Evolutionary conservation across 1,139 yeast genomes (phyloP).

Genomic region (Suhomyces chickasaworum): DNA sequence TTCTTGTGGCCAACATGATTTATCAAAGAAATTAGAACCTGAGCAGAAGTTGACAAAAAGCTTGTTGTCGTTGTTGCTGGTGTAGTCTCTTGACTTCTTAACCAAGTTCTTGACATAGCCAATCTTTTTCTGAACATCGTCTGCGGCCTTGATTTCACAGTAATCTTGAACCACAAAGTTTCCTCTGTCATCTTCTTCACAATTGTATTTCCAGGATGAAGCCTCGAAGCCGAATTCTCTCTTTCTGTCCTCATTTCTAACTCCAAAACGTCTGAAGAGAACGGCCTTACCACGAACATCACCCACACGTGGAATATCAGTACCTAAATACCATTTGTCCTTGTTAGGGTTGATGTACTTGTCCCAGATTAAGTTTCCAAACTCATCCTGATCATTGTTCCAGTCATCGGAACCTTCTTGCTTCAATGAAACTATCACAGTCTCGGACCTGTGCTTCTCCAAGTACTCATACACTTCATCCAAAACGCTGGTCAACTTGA

Average conservation of each 20-base stretch:
- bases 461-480: constrained; percentile 64
- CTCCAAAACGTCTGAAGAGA: constrained; percentile 72
- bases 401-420: constrained; percentile 73
- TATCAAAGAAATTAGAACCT: constrained; percentile 73
- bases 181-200: constrained; percentile 67
- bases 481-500: constrained; percentile 48
- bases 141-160: constrained; percentile 59
- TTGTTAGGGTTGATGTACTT: constrained; percentile 52
- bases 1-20: constrained; percentile 73
- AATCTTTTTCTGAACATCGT: constrained; percentile 60
- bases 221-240: constrained; percentile 67
- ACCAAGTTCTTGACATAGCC: constrained; percentile 59
- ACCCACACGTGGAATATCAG: constrained; percentile 58
- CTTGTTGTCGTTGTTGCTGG: constrained; percentile 50
- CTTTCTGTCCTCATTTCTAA: constrained; percentile 46
- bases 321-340: constrained; percentile 63
- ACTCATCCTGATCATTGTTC: constrained; percentile 65
- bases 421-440: constrained; percentile 68
- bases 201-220: constrained; percentile 65
- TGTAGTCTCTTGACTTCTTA: constrained; percentile 53
- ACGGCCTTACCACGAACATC: constrained; percentile 69
- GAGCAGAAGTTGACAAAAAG: constrained; percentile 73
- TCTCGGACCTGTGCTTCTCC: constrained; percentile 54
- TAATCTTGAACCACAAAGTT: constrained; percentile 69
- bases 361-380: constrained; percentile 66